Conservation (phyloP, 2,329 filamentous ascomycete genomes). For the Neonectria hederae region DNA sequence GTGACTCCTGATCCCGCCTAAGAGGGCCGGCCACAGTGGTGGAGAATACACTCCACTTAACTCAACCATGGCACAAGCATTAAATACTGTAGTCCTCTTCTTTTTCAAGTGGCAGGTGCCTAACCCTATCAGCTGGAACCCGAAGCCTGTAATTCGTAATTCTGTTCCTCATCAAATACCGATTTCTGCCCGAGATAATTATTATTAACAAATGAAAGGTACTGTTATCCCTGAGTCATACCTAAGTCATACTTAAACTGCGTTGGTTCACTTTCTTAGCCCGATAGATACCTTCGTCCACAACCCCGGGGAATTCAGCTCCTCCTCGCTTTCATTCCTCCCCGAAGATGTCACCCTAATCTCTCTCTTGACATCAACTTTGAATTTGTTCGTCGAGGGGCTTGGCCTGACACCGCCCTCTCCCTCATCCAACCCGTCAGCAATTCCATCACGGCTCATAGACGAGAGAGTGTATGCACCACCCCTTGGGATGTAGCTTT, state of each 20-base stretch:
- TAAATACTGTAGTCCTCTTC: not conserved
- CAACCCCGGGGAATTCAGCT: slow-evolving; percentile 16
- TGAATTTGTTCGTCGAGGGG: not conserved
- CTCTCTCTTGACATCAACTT: slow-evolving; percentile 22
- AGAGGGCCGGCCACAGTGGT: too few relatives aligned
- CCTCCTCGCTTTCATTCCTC: slow-evolving; percentile 32
- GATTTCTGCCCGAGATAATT: not conserved
- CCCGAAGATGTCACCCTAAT: slow-evolving; percentile 21
- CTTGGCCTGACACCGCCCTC: not conserved
- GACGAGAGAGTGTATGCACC: slow-evolving; percentile 29
- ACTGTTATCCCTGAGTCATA: not conserved
- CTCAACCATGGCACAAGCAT: not conserved
- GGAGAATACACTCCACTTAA: too few relatives aligned
- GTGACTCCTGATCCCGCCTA: not conserved
- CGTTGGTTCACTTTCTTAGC: not conserved
- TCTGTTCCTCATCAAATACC: not conserved
- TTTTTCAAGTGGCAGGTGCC: not conserved
- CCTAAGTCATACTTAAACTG: too few relatives aligned
- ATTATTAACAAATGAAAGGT: not conserved
- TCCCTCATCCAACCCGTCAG: not conserved
- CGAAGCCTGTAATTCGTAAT: too few relatives aligned
- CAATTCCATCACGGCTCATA: slow-evolving; percentile 6
- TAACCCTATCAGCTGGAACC: not conserved
- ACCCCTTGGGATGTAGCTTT: slow-evolving; percentile 10
- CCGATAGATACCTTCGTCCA: slow-evolving; percentile 1